These are phyloP conservation scores for Rhizophagus clarus DNA, from an alignment of 192 early-diverging fungal species.

Conservation along the genomic window DNA sequence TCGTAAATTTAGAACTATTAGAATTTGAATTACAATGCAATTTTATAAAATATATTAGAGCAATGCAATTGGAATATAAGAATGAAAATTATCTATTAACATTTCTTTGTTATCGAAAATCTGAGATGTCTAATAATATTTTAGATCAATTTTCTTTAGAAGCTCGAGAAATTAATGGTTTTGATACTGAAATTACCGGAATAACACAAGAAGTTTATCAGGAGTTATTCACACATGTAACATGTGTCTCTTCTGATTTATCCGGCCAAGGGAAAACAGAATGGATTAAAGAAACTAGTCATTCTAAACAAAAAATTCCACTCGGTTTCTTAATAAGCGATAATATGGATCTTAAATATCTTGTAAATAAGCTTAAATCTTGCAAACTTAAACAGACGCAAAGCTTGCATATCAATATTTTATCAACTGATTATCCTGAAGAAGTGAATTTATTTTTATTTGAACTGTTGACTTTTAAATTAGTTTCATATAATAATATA, in stretches of 20 bases:
- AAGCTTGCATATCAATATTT: background rate
- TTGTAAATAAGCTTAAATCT: conserved; percentile 14
- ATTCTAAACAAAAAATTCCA: background rate
- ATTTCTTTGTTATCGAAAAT: too few species aligned
- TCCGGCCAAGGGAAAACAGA: conserved; percentile 30
- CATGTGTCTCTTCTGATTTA: conserved; percentile 26
- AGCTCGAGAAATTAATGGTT: background rate
- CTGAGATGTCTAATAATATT: too few species aligned
- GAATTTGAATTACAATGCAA: too few species aligned
- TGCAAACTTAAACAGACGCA: background rate
- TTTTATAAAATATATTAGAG: too few species aligned
- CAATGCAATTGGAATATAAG: too few species aligned
- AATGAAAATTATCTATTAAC: background rate
- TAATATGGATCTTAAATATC: background rate
- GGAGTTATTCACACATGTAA: conserved; percentile 13
- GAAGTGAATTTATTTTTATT: background rate
- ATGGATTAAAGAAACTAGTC: conserved; percentile 15
- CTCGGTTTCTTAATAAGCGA: conserved; percentile 24
- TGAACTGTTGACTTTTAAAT: conserved; percentile 17
- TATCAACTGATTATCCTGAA: background rate
- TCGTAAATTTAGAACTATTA: too few species aligned
- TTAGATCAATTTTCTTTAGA: too few species aligned
- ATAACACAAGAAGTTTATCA: background rate
- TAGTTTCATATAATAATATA: background rate
- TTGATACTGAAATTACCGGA: background rate